Evolutionary conservation across 768 basidiomycete species (phyloP).

Genomic region (Termitomyces titanicus): DNA sequence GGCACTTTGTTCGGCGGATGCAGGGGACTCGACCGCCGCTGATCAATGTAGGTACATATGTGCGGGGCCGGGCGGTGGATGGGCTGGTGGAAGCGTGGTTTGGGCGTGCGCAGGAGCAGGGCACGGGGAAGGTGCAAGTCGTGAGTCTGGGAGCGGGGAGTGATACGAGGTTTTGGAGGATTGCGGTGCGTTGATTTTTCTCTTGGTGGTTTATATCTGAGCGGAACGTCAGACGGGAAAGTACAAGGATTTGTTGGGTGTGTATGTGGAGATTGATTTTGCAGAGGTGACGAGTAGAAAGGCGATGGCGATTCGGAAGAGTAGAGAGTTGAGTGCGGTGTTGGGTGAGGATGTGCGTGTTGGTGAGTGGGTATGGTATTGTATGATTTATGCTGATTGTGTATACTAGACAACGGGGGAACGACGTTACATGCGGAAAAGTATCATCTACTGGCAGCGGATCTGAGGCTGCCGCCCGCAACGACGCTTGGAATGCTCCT

Average conservation of each 20-base stretch:
- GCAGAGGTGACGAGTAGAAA: slow-evolving; percentile 82
- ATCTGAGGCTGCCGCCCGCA: slow-evolving; percentile 62
- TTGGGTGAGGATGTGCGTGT: slow-evolving; percentile 48
- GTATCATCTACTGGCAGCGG: slow-evolving; percentile 74
- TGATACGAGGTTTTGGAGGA: slow-evolving; percentile 93
- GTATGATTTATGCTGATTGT: slow-evolving; percentile 1
- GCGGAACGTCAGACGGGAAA: slow-evolving; percentile 53
- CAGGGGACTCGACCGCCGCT: slow-evolving; percentile 71
- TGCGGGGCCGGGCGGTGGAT: slow-evolving; percentile 81
- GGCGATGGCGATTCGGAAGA: slow-evolving; percentile 74
- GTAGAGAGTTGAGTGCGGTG: slow-evolving; percentile 46
- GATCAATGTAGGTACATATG: slow-evolving; percentile 94
- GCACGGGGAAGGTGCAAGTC: slow-evolving; percentile 70
- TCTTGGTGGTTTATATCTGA: slow-evolving; percentile 4
- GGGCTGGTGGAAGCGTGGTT: slow-evolving; percentile 68
- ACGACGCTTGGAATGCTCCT: slow-evolving; percentile 34
- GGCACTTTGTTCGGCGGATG: slow-evolving; percentile 61
- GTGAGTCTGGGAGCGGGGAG: slow-evolving; percentile 95
- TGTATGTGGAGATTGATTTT: slow-evolving; percentile 91
- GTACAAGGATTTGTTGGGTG: slow-evolving; percentile 41
- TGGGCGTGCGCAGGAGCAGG: slow-evolving; percentile 34
- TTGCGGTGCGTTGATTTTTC: slow-evolving; percentile 53
- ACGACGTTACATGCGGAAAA: slow-evolving; percentile 48
- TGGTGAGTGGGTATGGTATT: slow-evolving; percentile 26
- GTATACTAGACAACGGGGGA: slow-evolving; percentile 55